Base-by-base conservation (phyloP, 805 yeast genomes). In the Lipomyces yamanashiensis region DNA sequence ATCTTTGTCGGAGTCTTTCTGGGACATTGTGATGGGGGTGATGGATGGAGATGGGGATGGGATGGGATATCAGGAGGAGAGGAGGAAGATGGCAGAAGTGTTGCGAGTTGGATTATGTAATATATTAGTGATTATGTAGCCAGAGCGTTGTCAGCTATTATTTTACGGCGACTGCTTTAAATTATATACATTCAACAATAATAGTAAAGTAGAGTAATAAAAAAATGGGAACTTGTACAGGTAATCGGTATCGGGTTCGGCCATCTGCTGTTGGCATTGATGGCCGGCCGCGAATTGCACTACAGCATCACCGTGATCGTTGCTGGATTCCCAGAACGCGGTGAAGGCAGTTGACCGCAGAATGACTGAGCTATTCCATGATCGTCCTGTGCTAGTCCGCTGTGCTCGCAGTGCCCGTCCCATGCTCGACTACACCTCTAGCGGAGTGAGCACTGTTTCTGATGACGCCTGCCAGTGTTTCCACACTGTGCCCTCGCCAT, bases 161-260 rank as follows among this genome's bases (percentile, higher is more conserved):
- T 8, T 43, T 15, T n/a, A 43, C 17, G 17, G 19, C 3, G 3
- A 8, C 7, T 43, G 7, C 17, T 9, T 15, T 43, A 9, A 4
- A 6, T 17, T 2, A 13, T 12, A 39, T 39, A 39, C n/a, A 39
- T 39, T 13, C 43, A 39, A 39, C n/a, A 39, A n/a, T 6, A 39
- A 39, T 39, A 39, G 7, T n/a, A n/a, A 6, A 15, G 7, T 39
- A 39, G 7, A 3, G 41, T 15, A 33, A 49, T 12, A 28, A 54
- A 60, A 62, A 63, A 54, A 54, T 33, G n/a, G 47, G 51, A 52
- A 62, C 66, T 65, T 65, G 49, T 56, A 41, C 49, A 51, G 28
- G 52, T 65, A 65, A 65, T 65, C 68, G 68, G 68, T 65, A 65
- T 65, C 68, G 68, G 58, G 68, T 65, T 62, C 68, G 58, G 55